phyloP scores from a whole-genome alignment of 106 monocot species.

The Posidonia australis region DNA sequence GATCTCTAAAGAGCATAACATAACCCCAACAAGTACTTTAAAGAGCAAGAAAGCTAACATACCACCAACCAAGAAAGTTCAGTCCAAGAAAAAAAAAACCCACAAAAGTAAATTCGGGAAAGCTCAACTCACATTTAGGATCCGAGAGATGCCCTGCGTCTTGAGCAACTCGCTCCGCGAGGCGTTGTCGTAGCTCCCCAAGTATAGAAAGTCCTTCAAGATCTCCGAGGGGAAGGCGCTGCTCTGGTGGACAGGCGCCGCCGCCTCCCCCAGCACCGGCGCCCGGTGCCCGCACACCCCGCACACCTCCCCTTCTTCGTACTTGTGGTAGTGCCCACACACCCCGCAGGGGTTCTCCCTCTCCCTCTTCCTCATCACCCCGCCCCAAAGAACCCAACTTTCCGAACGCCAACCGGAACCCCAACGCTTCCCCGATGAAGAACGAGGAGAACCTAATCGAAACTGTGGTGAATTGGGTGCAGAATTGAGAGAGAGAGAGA shows the following conservation, averaged over 20 bases:
- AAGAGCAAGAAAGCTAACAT: too few species aligned
- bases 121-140: constrained; percentile 26
- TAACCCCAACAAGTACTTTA: too few species aligned
- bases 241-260: background rate
- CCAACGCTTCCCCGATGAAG: too few species aligned
- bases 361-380: constrained; percentile 39
- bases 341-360: constrained; percentile 42
- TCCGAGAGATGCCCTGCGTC: constrained; percentile 32
- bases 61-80: too few species aligned
- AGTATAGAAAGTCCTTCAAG: constrained; percentile 19
- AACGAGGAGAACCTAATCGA: too few species aligned
- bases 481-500: too few species aligned
- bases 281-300: constrained; percentile 31
- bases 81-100: constrained; percentile 1
- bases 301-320: constrained; percentile 34
- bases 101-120: background rate
- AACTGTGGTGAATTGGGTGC: too few species aligned
- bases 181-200: constrained; percentile 40
- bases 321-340: constrained; percentile 39
- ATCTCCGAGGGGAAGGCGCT: constrained; percentile 33
- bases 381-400: background rate
- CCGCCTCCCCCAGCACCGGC: constrained; percentile 8
- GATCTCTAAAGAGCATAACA: too few species aligned
- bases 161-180: constrained; percentile 31
- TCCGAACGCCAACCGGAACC: background rate